Base-by-base conservation (phyloP, 208 protist species). In the Acanthamoeba castellanii region DNA sequence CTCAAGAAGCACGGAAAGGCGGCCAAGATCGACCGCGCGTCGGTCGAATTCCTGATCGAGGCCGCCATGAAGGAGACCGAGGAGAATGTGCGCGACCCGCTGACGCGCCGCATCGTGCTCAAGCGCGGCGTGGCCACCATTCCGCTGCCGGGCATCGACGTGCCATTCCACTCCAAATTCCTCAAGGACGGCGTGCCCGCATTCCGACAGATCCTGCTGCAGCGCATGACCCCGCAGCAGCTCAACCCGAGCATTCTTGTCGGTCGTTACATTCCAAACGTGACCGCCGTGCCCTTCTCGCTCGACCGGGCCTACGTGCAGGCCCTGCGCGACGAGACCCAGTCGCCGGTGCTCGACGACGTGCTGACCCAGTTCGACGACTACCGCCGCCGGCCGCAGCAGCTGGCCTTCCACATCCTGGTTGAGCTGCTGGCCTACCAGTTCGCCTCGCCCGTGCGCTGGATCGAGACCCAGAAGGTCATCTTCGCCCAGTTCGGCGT, bases 371-470 rank as follows among this genome's bases (percentile, higher is more conserved):
- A 94, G 90, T 97, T 78, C 57, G 94, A 95, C 32, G 74, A 68
- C n/a, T n/a, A 91, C 37, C 37, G 76, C 37, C 27, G 34, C 37
- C 5, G 96, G 93, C 87, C 42, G 16, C 96, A 96, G 72, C n/a
- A 91, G 57, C 70, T 97, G 32, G 95, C 76, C 34, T 93, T 89
- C 70, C 94, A 32, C n/a, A 92, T 98, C 37, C 94, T 98, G 25
- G 76, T 98, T 25, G 97, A 98, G 94, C 94, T 98, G 18, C 96
- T 98, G 22, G 96, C 97, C 9, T 98, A 98, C 90, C 97, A 98
- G 93, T 98, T 98, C 96, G 97, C 97, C n/a, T 97, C 96, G n/a
- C 97, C 97, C 74, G 97, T 98, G 30, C 96, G 95, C 37, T 98
- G 97, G 97, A 98, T 98, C 84, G 93, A 97, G 82, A 98, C 97